Percentiles rank a stretch among this genome's conserved stretches.
These are phyloP conservation scores for Phaeolepiota aurea DNA, from an alignment of 768 basidiomycete genomes.

Conservation along the genomic window DNA sequence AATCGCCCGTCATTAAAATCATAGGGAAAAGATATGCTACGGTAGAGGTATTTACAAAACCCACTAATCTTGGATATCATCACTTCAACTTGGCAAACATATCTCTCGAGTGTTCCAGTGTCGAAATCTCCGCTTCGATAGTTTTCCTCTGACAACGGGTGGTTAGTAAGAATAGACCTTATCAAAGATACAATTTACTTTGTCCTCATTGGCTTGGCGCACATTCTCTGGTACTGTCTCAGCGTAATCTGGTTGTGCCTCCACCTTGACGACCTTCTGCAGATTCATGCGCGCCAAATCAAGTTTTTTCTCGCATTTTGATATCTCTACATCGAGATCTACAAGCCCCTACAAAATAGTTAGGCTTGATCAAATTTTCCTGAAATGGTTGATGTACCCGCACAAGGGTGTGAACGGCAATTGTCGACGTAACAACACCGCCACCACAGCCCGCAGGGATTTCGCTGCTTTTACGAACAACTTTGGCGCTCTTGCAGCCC, in stretches of 20 bases:
- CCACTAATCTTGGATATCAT: no score
- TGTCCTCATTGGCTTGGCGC: slow-evolving; percentile 66
- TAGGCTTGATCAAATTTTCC: no score
- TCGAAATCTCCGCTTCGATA: slow-evolving; percentile 71
- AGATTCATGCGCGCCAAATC: slow-evolving; percentile 60
- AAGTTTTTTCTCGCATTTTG: slow-evolving; percentile 87
- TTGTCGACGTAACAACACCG: slow-evolving; percentile 63
- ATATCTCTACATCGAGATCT: slow-evolving; percentile 80
- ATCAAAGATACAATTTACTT: slow-evolving; percentile 40
- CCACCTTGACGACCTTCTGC: slow-evolving; percentile 69
- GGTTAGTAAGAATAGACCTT: slow-evolving; percentile 2
- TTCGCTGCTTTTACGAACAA: slow-evolving; percentile 56
- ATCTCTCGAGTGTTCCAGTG: slow-evolving; percentile 59
- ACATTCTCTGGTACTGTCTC: slow-evolving; percentile 76
- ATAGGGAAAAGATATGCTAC: no score
- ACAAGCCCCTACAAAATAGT: slow-evolving; percentile 66
- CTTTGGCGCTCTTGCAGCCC: slow-evolving; percentile 69
- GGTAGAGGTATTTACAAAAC: no score
- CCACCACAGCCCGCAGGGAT: slow-evolving; percentile 88
- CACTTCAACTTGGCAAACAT: slow-evolving; percentile 65
- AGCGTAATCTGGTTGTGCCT: slow-evolving; percentile 69
- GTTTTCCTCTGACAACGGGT: slow-evolving; percentile 54
- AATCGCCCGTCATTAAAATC: no score
- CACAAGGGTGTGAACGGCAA: slow-evolving; percentile 79
- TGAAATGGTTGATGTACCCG: slow-evolving; percentile 60